Conservation (phyloP, 1,139 yeast species). For the Geotrichum aggregatum region DNA sequence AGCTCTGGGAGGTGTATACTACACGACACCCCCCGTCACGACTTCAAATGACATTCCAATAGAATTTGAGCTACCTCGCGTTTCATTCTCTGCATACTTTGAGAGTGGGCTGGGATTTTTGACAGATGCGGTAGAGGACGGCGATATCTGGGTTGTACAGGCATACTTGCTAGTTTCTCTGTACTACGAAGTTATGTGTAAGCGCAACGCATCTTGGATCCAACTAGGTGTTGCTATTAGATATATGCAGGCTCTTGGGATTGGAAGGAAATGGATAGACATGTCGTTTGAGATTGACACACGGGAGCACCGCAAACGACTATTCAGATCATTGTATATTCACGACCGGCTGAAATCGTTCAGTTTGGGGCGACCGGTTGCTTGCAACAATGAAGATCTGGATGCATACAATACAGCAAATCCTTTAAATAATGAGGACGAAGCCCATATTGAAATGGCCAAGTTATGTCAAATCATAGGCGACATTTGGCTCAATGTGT, state of each 20-base stretch:
- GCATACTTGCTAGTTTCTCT: slow-evolving; percentile 42
- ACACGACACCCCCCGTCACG: slow-evolving; percentile 21
- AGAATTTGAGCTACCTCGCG: slow-evolving; percentile 6
- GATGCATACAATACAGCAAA: slow-evolving; percentile 37
- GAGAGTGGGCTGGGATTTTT: slow-evolving; percentile 40
- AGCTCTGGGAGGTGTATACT: slow-evolving; percentile 44
- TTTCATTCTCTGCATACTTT: slow-evolving; percentile 29
- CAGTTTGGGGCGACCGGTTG: slow-evolving; percentile 44
- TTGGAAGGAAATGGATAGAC: slow-evolving; percentile 32
- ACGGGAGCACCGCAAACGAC: slow-evolving; percentile 38
- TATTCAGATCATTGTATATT: slow-evolving; percentile 44
- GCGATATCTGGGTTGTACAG: slow-evolving; percentile 46
- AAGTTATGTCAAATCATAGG: slow-evolving; percentile 18
- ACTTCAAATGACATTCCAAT: background rate
- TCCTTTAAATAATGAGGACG: slow-evolving; percentile 24
- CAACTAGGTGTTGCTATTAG: slow-evolving; percentile 37
- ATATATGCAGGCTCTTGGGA: slow-evolving; percentile 36
- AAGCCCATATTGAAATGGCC: slow-evolving; percentile 21
- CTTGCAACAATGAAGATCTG: slow-evolving; percentile 44
- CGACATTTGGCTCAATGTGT: slow-evolving; percentile 18
- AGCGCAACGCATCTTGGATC: slow-evolving; percentile 45
- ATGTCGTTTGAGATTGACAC: slow-evolving; percentile 31
- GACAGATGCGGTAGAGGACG: slow-evolving; percentile 38
- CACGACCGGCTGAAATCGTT: slow-evolving; percentile 43
- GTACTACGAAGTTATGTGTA: slow-evolving; percentile 42